Conservation (phyloP, 306 rosid species). For the Castanea crenata region DNA sequence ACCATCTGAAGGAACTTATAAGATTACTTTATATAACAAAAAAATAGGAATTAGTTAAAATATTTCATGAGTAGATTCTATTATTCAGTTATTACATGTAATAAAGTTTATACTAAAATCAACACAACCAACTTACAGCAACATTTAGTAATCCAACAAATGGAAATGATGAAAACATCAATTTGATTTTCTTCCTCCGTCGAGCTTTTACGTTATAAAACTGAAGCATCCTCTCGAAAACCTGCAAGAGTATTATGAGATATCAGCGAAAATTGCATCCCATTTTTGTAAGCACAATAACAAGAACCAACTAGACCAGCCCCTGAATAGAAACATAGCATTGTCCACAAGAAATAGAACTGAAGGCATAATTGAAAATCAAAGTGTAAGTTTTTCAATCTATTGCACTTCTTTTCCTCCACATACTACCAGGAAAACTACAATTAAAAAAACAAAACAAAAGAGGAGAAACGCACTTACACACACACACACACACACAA, state of each 20-base stretch:
- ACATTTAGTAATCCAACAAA: slow-evolving; percentile 71
- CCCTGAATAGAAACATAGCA: neutral
- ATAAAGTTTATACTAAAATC: neutral
- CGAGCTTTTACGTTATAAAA: slow-evolving; percentile 33
- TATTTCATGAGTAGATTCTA: neutral
- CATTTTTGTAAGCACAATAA: slow-evolving; percentile 13
- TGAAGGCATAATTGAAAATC: neutral
- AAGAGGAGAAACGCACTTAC: neutral
- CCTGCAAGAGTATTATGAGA: slow-evolving; percentile 51
- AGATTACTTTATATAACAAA: neutral
- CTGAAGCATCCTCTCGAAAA: slow-evolving; percentile 64
- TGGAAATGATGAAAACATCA: slow-evolving; percentile 55
- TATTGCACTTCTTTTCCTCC: neutral
- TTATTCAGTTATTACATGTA: neutral
- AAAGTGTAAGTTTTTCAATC: neutral
- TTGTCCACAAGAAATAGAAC: neutral
- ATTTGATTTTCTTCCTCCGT: slow-evolving; percentile 24
- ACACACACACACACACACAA: no score
- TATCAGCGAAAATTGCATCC: slow-evolving; percentile 5
- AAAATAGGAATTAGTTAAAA: neutral
- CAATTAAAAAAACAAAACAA: neutral
- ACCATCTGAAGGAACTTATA: neutral
- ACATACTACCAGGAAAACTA: neutral
- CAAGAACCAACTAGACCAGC: neutral
- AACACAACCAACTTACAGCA: slow-evolving; percentile 65